Conservation (phyloP, 371 early-diverging fungal species). For the Dinochytrium kinnereticum region DNA sequence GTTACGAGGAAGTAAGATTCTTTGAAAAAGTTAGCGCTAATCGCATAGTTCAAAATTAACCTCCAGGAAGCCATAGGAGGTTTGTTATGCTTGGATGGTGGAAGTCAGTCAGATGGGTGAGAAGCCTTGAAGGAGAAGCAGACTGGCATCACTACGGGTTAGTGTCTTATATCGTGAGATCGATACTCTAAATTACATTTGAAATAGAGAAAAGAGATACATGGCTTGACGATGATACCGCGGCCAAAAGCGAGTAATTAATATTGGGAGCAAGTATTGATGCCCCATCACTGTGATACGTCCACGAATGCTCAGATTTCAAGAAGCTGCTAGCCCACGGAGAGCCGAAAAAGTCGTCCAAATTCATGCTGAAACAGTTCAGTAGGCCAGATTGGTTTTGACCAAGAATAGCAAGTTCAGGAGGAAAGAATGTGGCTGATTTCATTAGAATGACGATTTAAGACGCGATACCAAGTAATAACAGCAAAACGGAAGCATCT, state of each 20-base stretch:
- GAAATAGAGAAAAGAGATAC: background rate
- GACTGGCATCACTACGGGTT: too few relatives aligned
- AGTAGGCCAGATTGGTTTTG: slow-evolving; percentile 68
- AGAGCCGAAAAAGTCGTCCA: slow-evolving; percentile 78
- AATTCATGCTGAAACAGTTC: slow-evolving; percentile 69
- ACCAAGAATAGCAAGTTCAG: slow-evolving; percentile 70
- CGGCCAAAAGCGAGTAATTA: slow-evolving; percentile 27
- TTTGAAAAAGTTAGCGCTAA: background rate
- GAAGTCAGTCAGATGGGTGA: background rate
- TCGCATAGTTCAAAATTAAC: background rate
- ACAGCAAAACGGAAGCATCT: too few relatives aligned
- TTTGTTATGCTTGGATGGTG: background rate
- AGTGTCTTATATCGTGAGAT: too few relatives aligned
- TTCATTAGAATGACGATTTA: slow-evolving; percentile 2
- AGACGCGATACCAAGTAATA: background rate
- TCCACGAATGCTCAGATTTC: slow-evolving; percentile 68
- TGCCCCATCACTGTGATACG: slow-evolving; percentile 64
- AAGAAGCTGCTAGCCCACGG: slow-evolving; percentile 65
- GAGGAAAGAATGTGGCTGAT: slow-evolving; percentile 66
- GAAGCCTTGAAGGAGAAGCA: background rate
- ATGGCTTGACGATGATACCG: slow-evolving; percentile 23
- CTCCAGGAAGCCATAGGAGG: background rate
- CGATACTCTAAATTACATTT: too few relatives aligned
- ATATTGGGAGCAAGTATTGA: slow-evolving; percentile 50
- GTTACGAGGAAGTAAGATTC: background rate